phyloP scores from a whole-genome alignment of 78 protist species.

The Speleostelium caveatum region DNA sequence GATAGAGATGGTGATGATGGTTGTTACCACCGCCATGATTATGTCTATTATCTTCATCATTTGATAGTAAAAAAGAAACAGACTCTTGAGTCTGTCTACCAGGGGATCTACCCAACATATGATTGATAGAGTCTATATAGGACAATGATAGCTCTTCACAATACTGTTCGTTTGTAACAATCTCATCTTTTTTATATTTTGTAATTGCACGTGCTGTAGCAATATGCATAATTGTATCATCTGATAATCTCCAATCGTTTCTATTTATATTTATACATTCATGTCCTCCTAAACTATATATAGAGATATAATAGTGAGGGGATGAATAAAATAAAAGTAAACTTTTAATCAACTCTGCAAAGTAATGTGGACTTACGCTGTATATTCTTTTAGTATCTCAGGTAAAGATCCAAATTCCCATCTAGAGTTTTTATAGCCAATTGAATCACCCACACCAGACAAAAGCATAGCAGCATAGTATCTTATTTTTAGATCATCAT shows the following conservation, averaged over 20 bases:
- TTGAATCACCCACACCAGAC: slow-evolving; percentile 81
- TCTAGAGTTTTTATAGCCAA: slow-evolving; percentile 73
- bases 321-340: too few species aligned
- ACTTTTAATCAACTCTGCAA: too few species aligned
- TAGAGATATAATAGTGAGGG: too few species aligned
- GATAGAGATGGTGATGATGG: too few species aligned
- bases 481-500: slow-evolving; percentile 24
- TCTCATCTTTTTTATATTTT: neutral
- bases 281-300: slow-evolving; percentile 30
- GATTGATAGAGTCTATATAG: slow-evolving; percentile 79
- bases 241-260: slow-evolving; percentile 82
- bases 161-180: slow-evolving; percentile 13
- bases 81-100: slow-evolving; percentile 53
- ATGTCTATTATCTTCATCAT: too few species aligned
- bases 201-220: slow-evolving; percentile 83
- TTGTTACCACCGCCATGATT: too few species aligned
- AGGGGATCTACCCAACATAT: slow-evolving; percentile 81
- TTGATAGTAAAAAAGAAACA: neutral
- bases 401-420: slow-evolving; percentile 70
- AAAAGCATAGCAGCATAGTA: slow-evolving; percentile 45
- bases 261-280: slow-evolving; percentile 40
- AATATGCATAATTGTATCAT: slow-evolving; percentile 88
- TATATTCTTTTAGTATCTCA: neutral
- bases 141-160: slow-evolving; percentile 61
- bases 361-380: too few species aligned